Conservation (phyloP, 2,329 filamentous ascomycete species). For the Aspergillus aculeatinus region DNA sequence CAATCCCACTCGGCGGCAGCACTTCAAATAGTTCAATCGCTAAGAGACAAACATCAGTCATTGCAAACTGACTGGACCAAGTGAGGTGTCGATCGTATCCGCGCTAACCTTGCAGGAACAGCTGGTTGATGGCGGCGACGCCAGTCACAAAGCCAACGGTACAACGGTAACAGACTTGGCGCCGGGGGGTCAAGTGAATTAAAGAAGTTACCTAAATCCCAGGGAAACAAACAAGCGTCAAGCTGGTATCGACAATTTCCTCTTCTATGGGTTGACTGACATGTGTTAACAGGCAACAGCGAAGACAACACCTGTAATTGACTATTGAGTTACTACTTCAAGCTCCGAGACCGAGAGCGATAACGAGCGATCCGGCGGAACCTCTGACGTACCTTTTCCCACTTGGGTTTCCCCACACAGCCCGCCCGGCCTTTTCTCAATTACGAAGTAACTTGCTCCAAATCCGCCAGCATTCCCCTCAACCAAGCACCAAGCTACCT, state of each 20-base stretch:
- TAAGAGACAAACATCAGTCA: background rate
- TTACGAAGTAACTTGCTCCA: background rate
- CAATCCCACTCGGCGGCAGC: background rate
- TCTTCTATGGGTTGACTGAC: background rate
- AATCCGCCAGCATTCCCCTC: background rate
- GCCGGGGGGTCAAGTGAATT: background rate
- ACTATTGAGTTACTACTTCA: background rate
- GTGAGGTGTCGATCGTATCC: constrained; percentile 3
- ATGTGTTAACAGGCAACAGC: background rate
- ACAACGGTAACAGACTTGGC: background rate
- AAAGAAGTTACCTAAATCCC: background rate
- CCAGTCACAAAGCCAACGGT: background rate
- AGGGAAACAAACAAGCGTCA: background rate
- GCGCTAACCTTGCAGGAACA: constrained; percentile 6
- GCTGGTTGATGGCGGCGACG: background rate
- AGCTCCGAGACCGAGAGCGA: constrained; percentile 8
- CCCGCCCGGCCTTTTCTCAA: constrained; percentile 14
- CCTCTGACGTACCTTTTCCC: constrained; percentile 27
- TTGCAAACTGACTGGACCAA: background rate
- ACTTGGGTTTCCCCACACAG: constrained; percentile 18
- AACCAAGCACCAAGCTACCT: background rate
- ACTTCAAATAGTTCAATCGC: background rate
- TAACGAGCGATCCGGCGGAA: constrained; percentile 19
- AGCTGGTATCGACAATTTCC: background rate
- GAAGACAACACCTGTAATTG: background rate